Evolutionary conservation across 768 basidiomycete genomes (phyloP).

Genomic region (Obba rivulosa): DNA sequence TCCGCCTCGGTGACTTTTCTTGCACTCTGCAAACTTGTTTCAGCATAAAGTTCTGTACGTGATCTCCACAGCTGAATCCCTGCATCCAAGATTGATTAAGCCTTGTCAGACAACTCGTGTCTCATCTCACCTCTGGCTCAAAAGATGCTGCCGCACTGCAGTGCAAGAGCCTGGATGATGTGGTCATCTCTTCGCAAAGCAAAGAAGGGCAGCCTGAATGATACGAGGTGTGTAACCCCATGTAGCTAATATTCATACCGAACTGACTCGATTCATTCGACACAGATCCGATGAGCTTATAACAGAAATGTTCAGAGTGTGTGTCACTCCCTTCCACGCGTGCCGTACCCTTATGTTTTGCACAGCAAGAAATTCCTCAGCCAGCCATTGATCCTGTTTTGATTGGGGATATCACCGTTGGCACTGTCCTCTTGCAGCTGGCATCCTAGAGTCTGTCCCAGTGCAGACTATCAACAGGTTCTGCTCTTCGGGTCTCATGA

Average conservation of each 20-base stretch:
- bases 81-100: too few relatives aligned
- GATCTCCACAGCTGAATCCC: too few relatives aligned
- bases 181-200: slow-evolving; percentile 78
- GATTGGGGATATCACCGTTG: slow-evolving; percentile 76
- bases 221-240: slow-evolving; percentile 46
- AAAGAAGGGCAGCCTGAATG: slow-evolving; percentile 70
- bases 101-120: slow-evolving; percentile 58
- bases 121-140: slow-evolving; percentile 44
- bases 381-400: slow-evolving; percentile 58
- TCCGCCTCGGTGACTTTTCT: too few relatives aligned
- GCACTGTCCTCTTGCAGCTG: slow-evolving; percentile 78
- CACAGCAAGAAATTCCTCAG: slow-evolving; percentile 51
- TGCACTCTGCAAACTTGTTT: too few relatives aligned
- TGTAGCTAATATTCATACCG: background rate
- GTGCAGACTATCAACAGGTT: slow-evolving; percentile 74
- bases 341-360: slow-evolving; percentile 1
- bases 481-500: slow-evolving; percentile 86
- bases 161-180: slow-evolving; percentile 63
- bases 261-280: background rate
- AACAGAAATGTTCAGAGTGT: slow-evolving; percentile 74
- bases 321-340: slow-evolving; percentile 1
- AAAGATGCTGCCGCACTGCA: slow-evolving; percentile 47
- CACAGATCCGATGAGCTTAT: slow-evolving; percentile 72
- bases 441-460: slow-evolving; percentile 73
- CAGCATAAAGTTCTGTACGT: too few relatives aligned